These are phyloP conservation scores for Agaricus sinodeliciosus DNA, from an alignment of 768 basidiomycete species.

Conservation along the genomic window DNA sequence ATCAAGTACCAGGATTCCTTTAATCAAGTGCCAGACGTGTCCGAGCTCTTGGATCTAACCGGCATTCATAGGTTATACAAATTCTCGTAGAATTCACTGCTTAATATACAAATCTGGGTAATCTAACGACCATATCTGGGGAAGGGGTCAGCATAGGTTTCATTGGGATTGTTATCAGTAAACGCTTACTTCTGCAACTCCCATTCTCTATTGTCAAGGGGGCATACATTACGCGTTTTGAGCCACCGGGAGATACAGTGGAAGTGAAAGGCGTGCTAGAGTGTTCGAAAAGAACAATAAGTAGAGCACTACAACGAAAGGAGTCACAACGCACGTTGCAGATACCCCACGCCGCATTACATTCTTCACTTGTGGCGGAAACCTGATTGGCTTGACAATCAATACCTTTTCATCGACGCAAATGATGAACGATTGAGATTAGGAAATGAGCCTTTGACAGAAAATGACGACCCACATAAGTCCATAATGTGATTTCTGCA, in stretches of 20 bases:
- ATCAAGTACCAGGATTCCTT: no score
- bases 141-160: background rate
- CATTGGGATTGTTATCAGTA: background rate
- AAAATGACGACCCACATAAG: slow-evolving; percentile 63
- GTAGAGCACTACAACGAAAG: background rate
- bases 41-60: no score
- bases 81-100: no score
- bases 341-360: slow-evolving; percentile 98
- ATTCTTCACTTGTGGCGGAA: slow-evolving; percentile 93
- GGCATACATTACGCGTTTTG: slow-evolving; percentile 95
- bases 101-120: background rate
- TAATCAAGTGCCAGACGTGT: no score
- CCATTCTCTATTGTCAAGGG: slow-evolving; percentile 94
- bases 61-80: no score
- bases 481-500: slow-evolving; percentile 99
- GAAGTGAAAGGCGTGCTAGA: slow-evolving; percentile 97
- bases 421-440: slow-evolving; percentile 4
- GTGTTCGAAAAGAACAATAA: background rate
- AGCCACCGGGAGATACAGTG: slow-evolving; percentile 99
- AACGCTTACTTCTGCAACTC: slow-evolving; percentile 85
- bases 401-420: slow-evolving; percentile 59
- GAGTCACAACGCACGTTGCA: slow-evolving; percentile 68
- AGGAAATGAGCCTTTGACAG: background rate
- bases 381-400: slow-evolving; percentile 99
- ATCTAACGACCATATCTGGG: slow-evolving; percentile 36